Evolutionary conservation across 768 basidiomycete genomes (phyloP).

Genomic region (Postia placenta): DNA sequence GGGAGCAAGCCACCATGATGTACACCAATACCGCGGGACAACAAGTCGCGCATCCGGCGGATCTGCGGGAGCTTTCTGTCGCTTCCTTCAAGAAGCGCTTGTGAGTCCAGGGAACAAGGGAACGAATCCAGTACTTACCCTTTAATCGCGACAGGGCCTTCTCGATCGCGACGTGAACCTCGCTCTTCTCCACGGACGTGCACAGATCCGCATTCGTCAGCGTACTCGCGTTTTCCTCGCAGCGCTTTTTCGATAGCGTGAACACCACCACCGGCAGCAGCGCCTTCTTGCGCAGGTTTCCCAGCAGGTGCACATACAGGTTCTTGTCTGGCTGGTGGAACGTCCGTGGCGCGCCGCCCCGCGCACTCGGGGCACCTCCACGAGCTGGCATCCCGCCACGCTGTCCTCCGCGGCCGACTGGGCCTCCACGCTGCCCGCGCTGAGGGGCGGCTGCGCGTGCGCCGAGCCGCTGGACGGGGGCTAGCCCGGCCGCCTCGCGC

Average conservation of each 20-base stretch:
- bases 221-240: constrained; percentile 93
- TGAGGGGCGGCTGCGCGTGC: constrained; percentile 63
- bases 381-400: constrained; percentile 38
- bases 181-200: constrained; percentile 88
- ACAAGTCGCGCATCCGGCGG: constrained; percentile 78
- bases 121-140: constrained; percentile 41
- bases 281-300: constrained; percentile 75
- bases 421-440: constrained; percentile 39
- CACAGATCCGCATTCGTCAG: constrained; percentile 86
- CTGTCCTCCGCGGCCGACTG: constrained; percentile 37
- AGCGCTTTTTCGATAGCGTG: constrained; percentile 93
- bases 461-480: constrained; percentile 79
- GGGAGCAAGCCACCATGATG: constrained; percentile 97
- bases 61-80: constrained; percentile 95
- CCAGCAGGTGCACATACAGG: constrained; percentile 88
- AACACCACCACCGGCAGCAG: constrained; percentile 95
- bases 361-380: constrained; percentile 24
- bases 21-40: constrained; percentile 91
- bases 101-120: constrained; percentile 2
- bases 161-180: constrained; percentile 92
- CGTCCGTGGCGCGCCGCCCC: constrained; percentile 40
- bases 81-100: constrained; percentile 47
- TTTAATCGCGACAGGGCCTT: constrained; percentile 87
- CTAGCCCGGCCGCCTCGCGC: constrained; percentile 88
- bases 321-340: constrained; percentile 82